Conservation (phyloP, 495 filamentous ascomycete species). For the Poronia punctata region DNA sequence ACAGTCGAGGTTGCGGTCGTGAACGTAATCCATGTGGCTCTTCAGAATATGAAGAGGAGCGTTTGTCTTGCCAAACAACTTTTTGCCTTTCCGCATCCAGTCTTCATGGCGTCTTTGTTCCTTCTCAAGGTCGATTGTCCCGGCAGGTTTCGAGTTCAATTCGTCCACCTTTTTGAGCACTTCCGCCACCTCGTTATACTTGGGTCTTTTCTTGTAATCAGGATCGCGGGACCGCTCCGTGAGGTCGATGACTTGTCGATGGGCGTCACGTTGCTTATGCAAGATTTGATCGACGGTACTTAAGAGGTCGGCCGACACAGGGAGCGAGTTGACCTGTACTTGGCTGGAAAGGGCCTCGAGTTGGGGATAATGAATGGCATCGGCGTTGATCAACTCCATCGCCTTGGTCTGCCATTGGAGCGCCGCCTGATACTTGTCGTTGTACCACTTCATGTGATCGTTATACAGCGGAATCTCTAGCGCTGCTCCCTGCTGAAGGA, state of each 20-base stretch:
- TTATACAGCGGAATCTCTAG: conserved; percentile 71
- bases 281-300: conserved; percentile 84
- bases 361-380: conserved; percentile 86
- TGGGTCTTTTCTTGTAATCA: conserved; percentile 73
- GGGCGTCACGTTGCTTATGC: conserved; percentile 92
- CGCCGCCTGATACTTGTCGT: conserved; percentile 66
- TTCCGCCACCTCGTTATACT: conserved; percentile 84
- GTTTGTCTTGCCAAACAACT: conserved; percentile 97
- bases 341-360: conserved; percentile 81
- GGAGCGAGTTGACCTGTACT: conserved; percentile 63
- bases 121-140: conserved; percentile 87
- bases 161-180: conserved; percentile 81
- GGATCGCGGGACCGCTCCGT: conserved; percentile 68
- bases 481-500: conserved; percentile 68
- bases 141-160: conserved; percentile 82
- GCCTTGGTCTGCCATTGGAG: conserved; percentile 91
- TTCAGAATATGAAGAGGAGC: conserved; percentile 92
- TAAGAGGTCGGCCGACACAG: conserved; percentile 75
- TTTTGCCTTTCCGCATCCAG: conserved; percentile 98
- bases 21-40: conserved; percentile 88
- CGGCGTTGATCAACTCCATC: conserved; percentile 84
- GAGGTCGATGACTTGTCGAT: conserved; percentile 73
- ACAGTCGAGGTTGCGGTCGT: conserved; percentile 79
- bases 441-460: conserved; percentile 66
- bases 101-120: conserved; percentile 96